Evolutionary conservation across 2,329 filamentous ascomycete genomes (phyloP), one percentile per base, ranked within the genome.

Genomic region (Neopestalotiopsis clavispora): DNA sequence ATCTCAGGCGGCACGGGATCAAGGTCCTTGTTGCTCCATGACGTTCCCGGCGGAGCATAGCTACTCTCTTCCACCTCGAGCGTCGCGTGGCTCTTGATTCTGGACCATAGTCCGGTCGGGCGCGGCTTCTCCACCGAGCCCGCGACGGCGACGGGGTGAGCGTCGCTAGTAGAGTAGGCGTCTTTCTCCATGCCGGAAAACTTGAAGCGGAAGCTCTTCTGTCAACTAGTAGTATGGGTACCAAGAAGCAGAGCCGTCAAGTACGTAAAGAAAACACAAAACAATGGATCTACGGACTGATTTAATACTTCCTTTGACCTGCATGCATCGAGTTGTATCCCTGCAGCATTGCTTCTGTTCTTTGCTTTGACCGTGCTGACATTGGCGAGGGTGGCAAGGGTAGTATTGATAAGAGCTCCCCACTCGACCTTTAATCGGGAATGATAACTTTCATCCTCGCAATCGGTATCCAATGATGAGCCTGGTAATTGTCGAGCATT

Each of bases 41-140:
- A 45, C 9, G 61, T 68, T 3, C 69, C 69, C 12, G 66, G 59
- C 14, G 69, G 69, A 23, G 69, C 69, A 57, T 68, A 70, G 9
- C 45, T 68, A 32, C 69, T 70, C 45, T 68, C 61, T n/a, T 70
- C 69, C 4, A 70, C 69, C 38, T 70, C 66, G n/a, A 70, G 42
- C 4, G 52, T 68, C 42, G 57, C 61, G 13, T 66, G 56, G 67
- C 45, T 59, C 30, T 65, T 64, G 38, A 68, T 38, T 10, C 69
- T 61, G 12, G 66, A 68, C 69, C 69, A 68, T 13, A 68, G 32
- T 45, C 57, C 62, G 17, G 34, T 61, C 5, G 45, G 40, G n/a
- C 28, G 42, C 10, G 34, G 30, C n/a, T 64, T 67, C 14, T 60
- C 69, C 52, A 69, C 59, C 45, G 60, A 70, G 56, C 45, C 71